A percentile compares a stretch with the other conserved stretches of the same genome.
Evolutionary conservation across 2,329 filamentous ascomycete genomes (phyloP).

Genomic region (Calycina marina): DNA sequence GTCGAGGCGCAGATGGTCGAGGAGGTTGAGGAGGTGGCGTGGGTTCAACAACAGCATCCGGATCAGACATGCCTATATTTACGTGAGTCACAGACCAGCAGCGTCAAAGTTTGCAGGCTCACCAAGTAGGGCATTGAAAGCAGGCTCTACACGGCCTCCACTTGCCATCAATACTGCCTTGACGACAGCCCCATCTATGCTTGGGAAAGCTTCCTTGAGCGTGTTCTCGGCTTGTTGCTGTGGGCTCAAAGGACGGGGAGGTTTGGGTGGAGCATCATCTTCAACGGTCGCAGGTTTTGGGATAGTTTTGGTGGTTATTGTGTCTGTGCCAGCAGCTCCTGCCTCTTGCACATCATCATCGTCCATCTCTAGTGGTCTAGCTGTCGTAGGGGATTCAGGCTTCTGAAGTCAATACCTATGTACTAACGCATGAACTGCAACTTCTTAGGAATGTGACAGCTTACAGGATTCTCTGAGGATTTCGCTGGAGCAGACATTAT

Average conservation of each 20-base stretch:
- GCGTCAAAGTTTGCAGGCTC: slow-evolving; percentile 17
- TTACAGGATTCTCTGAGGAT: slow-evolving; percentile 27
- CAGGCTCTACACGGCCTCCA: slow-evolving; percentile 74
- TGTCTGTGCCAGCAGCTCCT: slow-evolving; percentile 34
- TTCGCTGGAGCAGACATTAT: slow-evolving; percentile 29
- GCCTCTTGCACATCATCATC: slow-evolving; percentile 56
- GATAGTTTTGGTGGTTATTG: slow-evolving; percentile 29
- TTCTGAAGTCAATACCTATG: too few species aligned
- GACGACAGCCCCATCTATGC: slow-evolving; percentile 64
- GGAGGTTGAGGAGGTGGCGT: slow-evolving; percentile 66
- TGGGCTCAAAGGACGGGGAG: slow-evolving; percentile 68
- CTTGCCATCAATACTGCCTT: slow-evolving; percentile 82
- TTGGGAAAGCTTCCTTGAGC: slow-evolving; percentile 85
- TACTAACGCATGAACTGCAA: too few species aligned
- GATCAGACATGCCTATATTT: slow-evolving; percentile 59
- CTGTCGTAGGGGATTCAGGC: slow-evolving; percentile 51
- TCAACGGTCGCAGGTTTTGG: slow-evolving; percentile 29
- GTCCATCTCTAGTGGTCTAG: slow-evolving; percentile 49
- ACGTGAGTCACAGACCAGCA: slow-evolving; percentile 1
- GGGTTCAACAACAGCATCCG: slow-evolving; percentile 46
- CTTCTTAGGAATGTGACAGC: too few species aligned
- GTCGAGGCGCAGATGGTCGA: slow-evolving; percentile 43
- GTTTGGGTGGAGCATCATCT: slow-evolving; percentile 55
- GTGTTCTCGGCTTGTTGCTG: slow-evolving; percentile 76
- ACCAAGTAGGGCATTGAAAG: slow-evolving; percentile 90